Base-by-base conservation (phyloP, 1,284 basidiomycete species). In the Gymnopus androsaceus region DNA sequence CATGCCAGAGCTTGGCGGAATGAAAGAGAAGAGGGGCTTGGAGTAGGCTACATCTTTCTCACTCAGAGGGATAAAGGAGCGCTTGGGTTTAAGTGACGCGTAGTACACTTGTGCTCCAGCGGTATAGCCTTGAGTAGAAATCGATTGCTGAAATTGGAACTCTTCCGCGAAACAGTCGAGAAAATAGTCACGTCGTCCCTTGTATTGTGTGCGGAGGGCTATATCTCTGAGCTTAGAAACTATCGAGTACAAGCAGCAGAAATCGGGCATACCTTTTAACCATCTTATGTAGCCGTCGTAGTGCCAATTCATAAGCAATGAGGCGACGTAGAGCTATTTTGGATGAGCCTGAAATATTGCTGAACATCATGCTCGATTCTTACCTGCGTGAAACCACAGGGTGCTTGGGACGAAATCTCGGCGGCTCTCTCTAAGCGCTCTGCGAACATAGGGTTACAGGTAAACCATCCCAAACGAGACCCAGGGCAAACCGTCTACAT, bases 381-480 rank as follows among this genome's bases (percentile, higher is more conserved):
- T 57, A 82, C 83, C 73, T 87, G 85, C 40, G 80, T 77, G 61
- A 93, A 87, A 2, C 90, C 91, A 57, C 83, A 87, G 2, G 91
- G 88, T 0, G 82, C 81, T 66, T 91, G 89, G 0, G 88, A 84
- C 14, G 80, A 78, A 0, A 81, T 83, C 73, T 95, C 91, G 33
- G 81, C 78, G n/a, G 84, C 82, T 45, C 90, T 78, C 60, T 89
- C 84, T n/a, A 94, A 69, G 25, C 88, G 78, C 66, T 94, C 91
- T 9, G 86, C 85, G 65, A 90, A 87, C 38, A 82, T 28, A 7
- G 85, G 81, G 64, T 82, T 84, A 65, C 83, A 87, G 0, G 90
- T 92, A 66, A 88, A 87, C 87, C 87, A 94, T 1, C 92, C 91
- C 11, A 93, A 71, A 5, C 91, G 82, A 52, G 82, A 82, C 1